A percentile compares a stretch with the other conserved stretches of the same genome.
Conservation (phyloP, 2,329 filamentous ascomycete genomes). For the Podosphaera aphanis region DNA sequence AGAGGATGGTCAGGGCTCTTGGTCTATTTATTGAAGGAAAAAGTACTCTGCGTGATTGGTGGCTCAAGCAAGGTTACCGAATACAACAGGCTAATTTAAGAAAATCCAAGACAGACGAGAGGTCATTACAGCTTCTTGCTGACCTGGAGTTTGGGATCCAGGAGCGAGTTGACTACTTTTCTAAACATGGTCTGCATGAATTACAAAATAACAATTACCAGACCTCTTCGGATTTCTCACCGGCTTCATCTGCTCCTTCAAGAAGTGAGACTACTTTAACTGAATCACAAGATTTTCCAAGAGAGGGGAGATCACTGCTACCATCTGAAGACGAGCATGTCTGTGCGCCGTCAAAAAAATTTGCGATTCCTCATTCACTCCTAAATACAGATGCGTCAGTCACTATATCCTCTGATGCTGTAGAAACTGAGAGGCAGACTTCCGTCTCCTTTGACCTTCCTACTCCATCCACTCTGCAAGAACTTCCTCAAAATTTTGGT, state of each 20-base stretch:
- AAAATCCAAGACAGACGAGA: slow-evolving; percentile 4
- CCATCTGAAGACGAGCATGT: no score
- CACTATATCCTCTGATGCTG: slow-evolving; percentile 8
- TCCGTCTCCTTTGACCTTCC: slow-evolving; percentile 11
- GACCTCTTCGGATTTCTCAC: neutral
- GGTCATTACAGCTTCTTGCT: slow-evolving; percentile 7
- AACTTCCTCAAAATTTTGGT: slow-evolving; percentile 9
- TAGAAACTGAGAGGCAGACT: slow-evolving; percentile 5
- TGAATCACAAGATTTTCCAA: neutral
- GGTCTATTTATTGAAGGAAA: slow-evolving; percentile 30
- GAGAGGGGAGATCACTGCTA: neutral
- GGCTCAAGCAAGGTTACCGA: slow-evolving; percentile 10
- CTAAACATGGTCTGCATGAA: slow-evolving; percentile 7
- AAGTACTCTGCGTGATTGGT: slow-evolving; percentile 17
- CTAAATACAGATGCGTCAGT: slow-evolving; percentile 5
- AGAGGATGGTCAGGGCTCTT: slow-evolving; percentile 29
- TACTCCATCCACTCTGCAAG: slow-evolving; percentile 2
- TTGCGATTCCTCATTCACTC: neutral
- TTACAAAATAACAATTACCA: slow-evolving; percentile 10
- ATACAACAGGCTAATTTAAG: slow-evolving; percentile 5
- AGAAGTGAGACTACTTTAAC: neutral
- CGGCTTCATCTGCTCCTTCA: slow-evolving; percentile 5
- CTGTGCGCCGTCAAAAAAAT: neutral
- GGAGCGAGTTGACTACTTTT: slow-evolving; percentile 9
- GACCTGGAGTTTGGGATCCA: slow-evolving; percentile 14